These are phyloP conservation scores for Microthlaspi erraticum DNA, from an alignment of 345 rosid species.

Conservation along the genomic window DNA sequence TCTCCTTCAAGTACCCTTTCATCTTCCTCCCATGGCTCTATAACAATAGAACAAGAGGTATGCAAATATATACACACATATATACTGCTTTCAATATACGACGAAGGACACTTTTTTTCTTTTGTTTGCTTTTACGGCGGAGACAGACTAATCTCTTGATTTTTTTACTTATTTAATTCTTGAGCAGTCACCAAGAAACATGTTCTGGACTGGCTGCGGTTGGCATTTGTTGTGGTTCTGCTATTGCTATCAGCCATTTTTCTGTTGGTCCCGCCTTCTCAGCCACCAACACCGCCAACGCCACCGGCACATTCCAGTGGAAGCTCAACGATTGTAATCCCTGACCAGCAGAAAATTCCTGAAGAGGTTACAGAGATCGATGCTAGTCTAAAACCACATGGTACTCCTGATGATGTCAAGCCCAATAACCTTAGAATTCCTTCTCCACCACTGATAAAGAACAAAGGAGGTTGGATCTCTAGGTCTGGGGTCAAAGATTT, in stretches of 20 bases:
- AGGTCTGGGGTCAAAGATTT: too few relatives aligned
- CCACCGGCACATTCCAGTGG: not conserved
- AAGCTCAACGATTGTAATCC: not conserved
- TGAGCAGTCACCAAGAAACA: not conserved
- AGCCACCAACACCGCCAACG: not conserved
- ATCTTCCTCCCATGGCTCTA: not conserved
- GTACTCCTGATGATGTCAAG: not conserved
- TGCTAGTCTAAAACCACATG: not conserved
- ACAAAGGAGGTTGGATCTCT: too few relatives aligned
- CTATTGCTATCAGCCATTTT: constrained; percentile 4
- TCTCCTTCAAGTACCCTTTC: constrained; percentile 3
- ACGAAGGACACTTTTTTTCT: not conserved
- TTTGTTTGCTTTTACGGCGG: not conserved
- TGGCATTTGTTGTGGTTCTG: not conserved
- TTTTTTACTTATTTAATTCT: not conserved
- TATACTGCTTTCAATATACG: too few relatives aligned
- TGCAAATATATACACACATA: not conserved
- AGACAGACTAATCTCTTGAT: not conserved
- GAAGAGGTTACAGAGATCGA: not conserved
- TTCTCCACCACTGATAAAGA: not conserved
- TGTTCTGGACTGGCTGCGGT: not conserved
- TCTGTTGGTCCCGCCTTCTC: not conserved
- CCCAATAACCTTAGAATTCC: not conserved
- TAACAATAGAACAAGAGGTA: not conserved
- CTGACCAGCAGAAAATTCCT: not conserved